Evolutionary conservation across 108 stramenopile genomes (phyloP).

Genomic region (Nitzschia sp.): DNA sequence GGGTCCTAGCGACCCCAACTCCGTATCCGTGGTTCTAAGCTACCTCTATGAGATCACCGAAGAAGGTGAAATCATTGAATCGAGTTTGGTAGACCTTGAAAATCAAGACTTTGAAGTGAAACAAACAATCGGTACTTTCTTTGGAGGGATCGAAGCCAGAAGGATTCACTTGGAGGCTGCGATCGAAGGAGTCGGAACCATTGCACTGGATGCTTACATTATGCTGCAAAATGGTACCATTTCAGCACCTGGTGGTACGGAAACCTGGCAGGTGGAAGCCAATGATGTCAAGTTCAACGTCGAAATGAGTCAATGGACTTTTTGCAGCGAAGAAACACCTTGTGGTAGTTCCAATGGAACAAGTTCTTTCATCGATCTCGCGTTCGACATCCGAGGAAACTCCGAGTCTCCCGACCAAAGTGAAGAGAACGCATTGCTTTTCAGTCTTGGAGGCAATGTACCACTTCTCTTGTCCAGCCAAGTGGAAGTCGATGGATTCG

Average conservation of each 20-base stretch:
- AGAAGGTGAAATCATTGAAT: slow-evolving; percentile 7
- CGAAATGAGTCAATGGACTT: slow-evolving; percentile 19
- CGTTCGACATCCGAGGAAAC: slow-evolving; percentile 13
- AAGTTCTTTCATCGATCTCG: slow-evolving; percentile 24
- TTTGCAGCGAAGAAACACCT: slow-evolving; percentile 4
- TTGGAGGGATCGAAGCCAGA: slow-evolving; percentile 12
- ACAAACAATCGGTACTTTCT: slow-evolving; percentile 12
- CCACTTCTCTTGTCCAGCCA: slow-evolving; percentile 22
- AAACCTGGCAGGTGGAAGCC: slow-evolving; percentile 7
- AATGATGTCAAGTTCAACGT: slow-evolving; percentile 33
- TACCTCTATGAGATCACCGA: slow-evolving; percentile 24
- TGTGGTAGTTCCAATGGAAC: background rate
- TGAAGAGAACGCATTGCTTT: slow-evolving; percentile 5
- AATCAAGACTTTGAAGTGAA: slow-evolving; percentile 10
- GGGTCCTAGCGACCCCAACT: slow-evolving; percentile 21
- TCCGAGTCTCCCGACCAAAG: background rate
- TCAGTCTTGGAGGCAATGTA: slow-evolving; percentile 23
- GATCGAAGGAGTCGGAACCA: slow-evolving; percentile 18
- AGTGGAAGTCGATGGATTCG: slow-evolving; percentile 14
- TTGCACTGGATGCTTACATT: slow-evolving; percentile 15
- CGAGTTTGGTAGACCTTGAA: slow-evolving; percentile 20
- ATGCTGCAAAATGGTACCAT: slow-evolving; percentile 18
- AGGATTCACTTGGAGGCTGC: slow-evolving; percentile 16
- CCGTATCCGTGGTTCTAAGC: slow-evolving; percentile 3
- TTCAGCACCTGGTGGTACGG: background rate